Percentiles rank a stretch among this genome's conserved stretches.
These are phyloP conservation scores for Alternaria brassicicola DNA, from an alignment of 2,329 filamentous ascomycete species.

Conservation along the genomic window DNA sequence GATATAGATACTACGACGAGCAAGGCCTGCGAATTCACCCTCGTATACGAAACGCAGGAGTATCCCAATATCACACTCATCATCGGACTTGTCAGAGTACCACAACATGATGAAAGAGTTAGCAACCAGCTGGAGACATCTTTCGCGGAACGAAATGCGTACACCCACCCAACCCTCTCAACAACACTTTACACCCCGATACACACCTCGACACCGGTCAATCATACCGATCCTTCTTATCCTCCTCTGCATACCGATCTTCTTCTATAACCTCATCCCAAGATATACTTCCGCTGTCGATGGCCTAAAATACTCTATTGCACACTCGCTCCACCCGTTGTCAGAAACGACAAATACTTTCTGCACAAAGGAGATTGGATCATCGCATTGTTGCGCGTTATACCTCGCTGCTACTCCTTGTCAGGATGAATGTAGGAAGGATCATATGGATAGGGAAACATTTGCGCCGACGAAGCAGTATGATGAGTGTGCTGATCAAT, in stretches of 20 bases:
- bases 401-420: conserved; percentile 5
- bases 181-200: neutral
- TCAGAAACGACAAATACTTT: neutral
- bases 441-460: conserved; percentile 4
- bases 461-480: conserved; percentile 2
- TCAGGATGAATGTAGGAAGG: conserved; percentile 8
- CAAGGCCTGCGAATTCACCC: neutral
- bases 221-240: conserved; percentile 3
- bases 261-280: conserved; percentile 15
- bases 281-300: neutral
- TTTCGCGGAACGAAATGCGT: neutral
- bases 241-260: conserved; percentile 9
- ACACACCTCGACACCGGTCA: neutral
- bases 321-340: neutral
- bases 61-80: neutral
- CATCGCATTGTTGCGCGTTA: conserved; percentile 2
- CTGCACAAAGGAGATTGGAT: conserved; percentile 9
- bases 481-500: conserved; percentile 6
- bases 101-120: neutral
- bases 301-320: neutral
- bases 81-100: too few relatives aligned
- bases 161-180: neutral
- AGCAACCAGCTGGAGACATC: neutral
- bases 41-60: neutral
- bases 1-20: neutral